These are phyloP conservation scores for Tilletia horrida DNA, from an alignment of 1,284 basidiomycete genomes.

Conservation along the genomic window DNA sequence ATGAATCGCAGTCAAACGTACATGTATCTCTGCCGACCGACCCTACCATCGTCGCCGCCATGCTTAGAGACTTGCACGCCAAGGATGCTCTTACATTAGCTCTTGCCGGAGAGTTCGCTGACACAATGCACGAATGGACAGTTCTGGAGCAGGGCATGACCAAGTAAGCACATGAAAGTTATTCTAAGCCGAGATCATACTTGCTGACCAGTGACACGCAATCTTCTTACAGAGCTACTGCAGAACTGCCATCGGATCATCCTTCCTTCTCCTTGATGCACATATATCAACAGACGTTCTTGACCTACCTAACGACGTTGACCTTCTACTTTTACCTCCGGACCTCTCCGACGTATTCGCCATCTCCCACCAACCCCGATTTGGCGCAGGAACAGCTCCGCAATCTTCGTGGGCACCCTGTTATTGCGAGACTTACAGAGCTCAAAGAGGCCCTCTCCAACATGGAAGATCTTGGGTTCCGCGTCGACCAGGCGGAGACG, in stretches of 20 bases:
- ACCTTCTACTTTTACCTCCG: constrained; percentile 90
- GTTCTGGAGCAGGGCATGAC: constrained; percentile 7
- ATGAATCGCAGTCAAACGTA: background rate
- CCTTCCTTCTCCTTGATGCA: constrained; percentile 61
- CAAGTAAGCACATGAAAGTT: constrained; percentile 5
- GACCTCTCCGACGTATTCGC: constrained; percentile 56
- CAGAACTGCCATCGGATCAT: constrained; percentile 1
- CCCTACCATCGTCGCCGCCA: constrained; percentile 58
- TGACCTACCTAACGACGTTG: constrained; percentile 84
- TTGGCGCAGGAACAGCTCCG: background rate
- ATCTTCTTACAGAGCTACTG: constrained; percentile 45
- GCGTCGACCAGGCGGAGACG: constrained; percentile 28
- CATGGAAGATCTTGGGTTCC: constrained; percentile 59
- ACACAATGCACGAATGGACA: constrained; percentile 56
- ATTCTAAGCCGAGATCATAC: constrained; percentile 58
- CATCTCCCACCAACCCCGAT: constrained; percentile 25
- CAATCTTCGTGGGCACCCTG: constrained; percentile 59
- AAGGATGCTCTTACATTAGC: constrained; percentile 71
- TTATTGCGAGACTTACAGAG: constrained; percentile 74
- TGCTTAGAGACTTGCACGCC: constrained; percentile 73
- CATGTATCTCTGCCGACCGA: constrained; percentile 18
- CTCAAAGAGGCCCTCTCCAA: constrained; percentile 79
- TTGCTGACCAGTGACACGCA: constrained; percentile 63
- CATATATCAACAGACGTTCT: constrained; percentile 74
- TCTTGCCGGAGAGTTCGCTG: constrained; percentile 60